phyloP scores from a whole-genome alignment of 441 rosid species.

The Erodium moschatum region DNA sequence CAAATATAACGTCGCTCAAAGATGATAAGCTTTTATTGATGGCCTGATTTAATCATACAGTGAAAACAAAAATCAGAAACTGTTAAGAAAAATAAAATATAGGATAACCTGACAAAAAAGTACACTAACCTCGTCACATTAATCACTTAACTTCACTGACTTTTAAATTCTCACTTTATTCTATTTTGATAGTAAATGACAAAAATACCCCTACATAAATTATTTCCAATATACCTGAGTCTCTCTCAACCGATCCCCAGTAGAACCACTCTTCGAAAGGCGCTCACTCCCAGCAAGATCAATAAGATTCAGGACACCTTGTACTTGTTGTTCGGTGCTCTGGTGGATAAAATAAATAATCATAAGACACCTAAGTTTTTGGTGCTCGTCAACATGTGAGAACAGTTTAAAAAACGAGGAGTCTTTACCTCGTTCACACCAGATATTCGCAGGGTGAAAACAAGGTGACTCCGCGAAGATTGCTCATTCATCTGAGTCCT shows the following conservation, averaged over 20 bases:
- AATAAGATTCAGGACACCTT: conserved; percentile 25
- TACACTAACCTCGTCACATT: too few relatives aligned
- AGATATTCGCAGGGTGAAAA: conserved; percentile 24
- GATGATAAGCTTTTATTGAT: conserved; percentile 15
- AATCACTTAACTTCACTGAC: too few relatives aligned
- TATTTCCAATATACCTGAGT: conserved; percentile 20
- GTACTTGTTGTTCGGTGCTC: conserved; percentile 18
- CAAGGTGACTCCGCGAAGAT: conserved; percentile 27
- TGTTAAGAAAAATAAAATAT: not conserved
- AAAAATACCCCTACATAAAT: not conserved
- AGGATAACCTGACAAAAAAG: not conserved
- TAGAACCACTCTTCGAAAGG: conserved; percentile 24
- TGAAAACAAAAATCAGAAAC: not conserved
- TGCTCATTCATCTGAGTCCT: conserved; percentile 19
- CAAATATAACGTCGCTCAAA: conserved; percentile 24
- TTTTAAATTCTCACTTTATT: too few relatives aligned
- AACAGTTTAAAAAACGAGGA: not conserved
- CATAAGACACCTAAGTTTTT: not conserved
- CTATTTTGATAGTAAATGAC: too few relatives aligned
- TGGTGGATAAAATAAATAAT: not conserved
- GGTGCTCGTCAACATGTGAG: not conserved
- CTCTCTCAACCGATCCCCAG: conserved; percentile 26
- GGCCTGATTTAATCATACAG: conserved; percentile 13
- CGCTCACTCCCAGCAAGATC: conserved; percentile 29
- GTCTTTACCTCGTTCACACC: conserved; percentile 23